Conservation (phyloP, 2,329 filamentous ascomycete species). For the Fonsecaea pedrosoi region DNA sequence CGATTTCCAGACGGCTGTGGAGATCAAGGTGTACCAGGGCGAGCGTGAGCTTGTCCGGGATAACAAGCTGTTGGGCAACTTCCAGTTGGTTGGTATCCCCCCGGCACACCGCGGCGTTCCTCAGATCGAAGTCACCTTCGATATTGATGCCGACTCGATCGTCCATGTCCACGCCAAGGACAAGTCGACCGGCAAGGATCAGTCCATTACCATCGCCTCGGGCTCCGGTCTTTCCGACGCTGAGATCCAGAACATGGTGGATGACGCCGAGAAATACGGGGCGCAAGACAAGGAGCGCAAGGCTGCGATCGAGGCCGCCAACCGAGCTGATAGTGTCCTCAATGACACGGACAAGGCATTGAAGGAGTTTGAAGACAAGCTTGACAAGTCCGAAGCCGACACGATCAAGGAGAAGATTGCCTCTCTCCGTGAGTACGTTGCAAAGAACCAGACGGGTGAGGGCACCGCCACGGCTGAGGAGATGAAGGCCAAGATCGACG, state of each 20-base stretch:
- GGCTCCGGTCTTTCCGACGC: constrained; percentile 93
- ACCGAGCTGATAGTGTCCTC: constrained; percentile 93
- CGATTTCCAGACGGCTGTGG: constrained; percentile 97
- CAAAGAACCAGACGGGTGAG: constrained; percentile 94
- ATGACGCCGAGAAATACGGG: constrained; percentile 96
- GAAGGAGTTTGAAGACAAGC: constrained; percentile 92
- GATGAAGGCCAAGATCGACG: constrained; percentile 98
- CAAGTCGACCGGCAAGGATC: constrained; percentile 99
- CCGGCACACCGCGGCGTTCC: constrained; percentile 95
- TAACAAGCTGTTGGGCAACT: constrained; percentile 99
- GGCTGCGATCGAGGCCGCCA: constrained; percentile 91
- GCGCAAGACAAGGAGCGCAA: constrained; percentile 97
- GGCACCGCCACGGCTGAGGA: constrained; percentile 82
- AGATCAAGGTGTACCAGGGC: constrained; percentile 99
- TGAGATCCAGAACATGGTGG: constrained; percentile 97
- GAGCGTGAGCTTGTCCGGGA: constrained; percentile 98
- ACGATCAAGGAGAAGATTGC: constrained; percentile 93
- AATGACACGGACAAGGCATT: constrained; percentile 99
- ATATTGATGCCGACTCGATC: constrained; percentile 97
- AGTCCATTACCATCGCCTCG: constrained; percentile 98
- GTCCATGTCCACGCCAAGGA: constrained; percentile 98
- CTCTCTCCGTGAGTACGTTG: constrained; percentile 83
- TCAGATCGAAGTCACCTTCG: constrained; percentile 97
- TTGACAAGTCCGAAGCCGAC: constrained; percentile 95
- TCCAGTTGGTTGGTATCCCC: constrained; percentile 97